These are phyloP conservation scores for Tetrahymena borealis DNA, from an alignment of 73 alveolate species.

Conservation along the genomic window DNA sequence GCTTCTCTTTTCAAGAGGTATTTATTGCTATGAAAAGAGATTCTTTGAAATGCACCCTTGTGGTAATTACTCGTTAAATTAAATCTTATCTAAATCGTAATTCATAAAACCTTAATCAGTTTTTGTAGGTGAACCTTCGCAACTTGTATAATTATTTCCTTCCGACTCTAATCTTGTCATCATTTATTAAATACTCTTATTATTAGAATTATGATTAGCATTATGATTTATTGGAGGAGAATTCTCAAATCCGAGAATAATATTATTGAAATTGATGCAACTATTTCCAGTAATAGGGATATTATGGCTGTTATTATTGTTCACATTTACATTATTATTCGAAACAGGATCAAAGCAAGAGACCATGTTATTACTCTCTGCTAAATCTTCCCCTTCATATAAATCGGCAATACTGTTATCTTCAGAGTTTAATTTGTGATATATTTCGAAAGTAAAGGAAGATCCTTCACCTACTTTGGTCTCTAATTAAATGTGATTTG, in stretches of 20 bases:
- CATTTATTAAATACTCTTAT: background rate
- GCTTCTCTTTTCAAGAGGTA: background rate
- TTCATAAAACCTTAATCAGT: background rate
- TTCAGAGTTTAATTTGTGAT: background rate
- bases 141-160: background rate
- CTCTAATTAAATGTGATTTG: background rate
- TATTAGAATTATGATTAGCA: too few species aligned
- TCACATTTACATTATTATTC: background rate
- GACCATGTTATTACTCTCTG: background rate
- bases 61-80: background rate
- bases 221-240: background rate
- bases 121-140: background rate
- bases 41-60: background rate
- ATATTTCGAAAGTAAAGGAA: background rate
- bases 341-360: background rate
- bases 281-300: background rate
- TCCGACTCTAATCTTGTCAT: background rate
- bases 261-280: background rate
- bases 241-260: background rate
- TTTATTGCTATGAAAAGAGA: background rate
- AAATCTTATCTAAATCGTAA: background rate
- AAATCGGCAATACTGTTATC: background rate
- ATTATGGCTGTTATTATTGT: background rate
- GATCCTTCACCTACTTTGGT: background rate
- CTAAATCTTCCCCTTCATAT: background rate